Evolutionary conservation across 164 flowering plant species (phyloP), one percentile per base, ranked within the genome.

Genomic region (Nymphaea colorata): DNA sequence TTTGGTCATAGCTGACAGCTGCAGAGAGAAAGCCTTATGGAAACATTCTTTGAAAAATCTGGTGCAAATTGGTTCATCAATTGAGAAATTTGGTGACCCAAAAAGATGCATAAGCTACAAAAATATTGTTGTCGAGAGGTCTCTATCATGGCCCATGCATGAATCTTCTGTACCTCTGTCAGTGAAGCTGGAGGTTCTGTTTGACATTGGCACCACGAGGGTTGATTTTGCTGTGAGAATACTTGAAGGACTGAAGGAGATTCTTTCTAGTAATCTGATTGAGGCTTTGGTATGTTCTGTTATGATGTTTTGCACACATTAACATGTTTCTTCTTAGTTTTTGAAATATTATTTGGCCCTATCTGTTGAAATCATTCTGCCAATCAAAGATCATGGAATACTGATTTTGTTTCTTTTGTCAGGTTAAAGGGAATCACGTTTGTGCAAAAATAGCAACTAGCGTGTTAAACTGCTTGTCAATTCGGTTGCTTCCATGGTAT

Each of bases 401-500:
- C 47, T 43, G 59, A 16, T 41, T 64, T 62, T 53, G 64, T 1
- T 68, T 74, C 42, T 42, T 64, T 76, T 41, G 62, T 18, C 76
- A 93, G 98, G 83, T 76, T 64, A 64, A 79, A 69, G 89, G 87
- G 67, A 79, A 86, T 74, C 6, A 44, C 5, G 76, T 78, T 66
- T 69, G 82, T 63, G 71, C 73, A 43, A 79, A 81, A 62, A 69
- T 67, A 14, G 55, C 71, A 70, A 65, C 79, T 68, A 76, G 74
- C 66, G 80, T 94, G 69, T 73, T 91, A 81, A 81, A 86, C 66
- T 84, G 85, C 81, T 88, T 78, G 75, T 74, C 87, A 25, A 63
- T 55, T 60, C 83, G 82, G 76, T 73, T 88, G 74, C 82, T 91
- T 65, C 91, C 95, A 70, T 77, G 97, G 99, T 94, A 87, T 43